A percentile compares a stretch with the other conserved stretches of the same genome.
Conservation (phyloP, 2,329 filamentous ascomycete genomes). For the Furcasterigmium sp. region DNA sequence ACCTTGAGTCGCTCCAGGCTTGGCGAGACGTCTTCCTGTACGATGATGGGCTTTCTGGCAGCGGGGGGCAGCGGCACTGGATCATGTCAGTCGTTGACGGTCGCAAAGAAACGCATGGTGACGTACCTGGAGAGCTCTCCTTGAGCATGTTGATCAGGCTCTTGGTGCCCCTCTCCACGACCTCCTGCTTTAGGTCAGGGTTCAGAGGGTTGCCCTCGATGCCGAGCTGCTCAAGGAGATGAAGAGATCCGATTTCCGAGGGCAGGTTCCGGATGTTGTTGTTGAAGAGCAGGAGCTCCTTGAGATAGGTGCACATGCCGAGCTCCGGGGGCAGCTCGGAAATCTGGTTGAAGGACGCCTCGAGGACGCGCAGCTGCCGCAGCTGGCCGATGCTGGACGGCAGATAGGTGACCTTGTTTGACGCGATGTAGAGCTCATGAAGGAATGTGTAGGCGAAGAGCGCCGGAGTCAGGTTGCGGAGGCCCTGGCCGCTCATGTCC, state of each 20-base stretch:
- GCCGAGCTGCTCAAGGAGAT: conserved; percentile 81
- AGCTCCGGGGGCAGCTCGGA: conserved; percentile 80
- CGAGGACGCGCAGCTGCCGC: conserved; percentile 74
- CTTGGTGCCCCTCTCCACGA: conserved; percentile 84
- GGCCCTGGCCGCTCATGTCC: conserved; percentile 92
- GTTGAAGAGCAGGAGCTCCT: conserved; percentile 81
- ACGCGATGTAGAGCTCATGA: conserved; percentile 86
- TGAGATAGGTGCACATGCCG: conserved; percentile 93
- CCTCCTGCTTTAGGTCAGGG: conserved; percentile 68
- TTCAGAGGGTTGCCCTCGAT: conserved; percentile 89
- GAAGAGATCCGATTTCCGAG: conserved; percentile 81
- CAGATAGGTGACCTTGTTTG: conserved; percentile 81
- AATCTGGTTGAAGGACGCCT: conserved; percentile 85
- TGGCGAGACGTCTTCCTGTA: conserved; percentile 60
- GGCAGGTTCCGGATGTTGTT: conserved; percentile 82
- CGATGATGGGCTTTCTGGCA: conserved; percentile 71
- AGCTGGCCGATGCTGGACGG: conserved; percentile 78
- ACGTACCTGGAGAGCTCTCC: conserved; percentile 77
- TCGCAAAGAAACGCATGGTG: too few species aligned
- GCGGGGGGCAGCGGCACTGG: conserved; percentile 68
- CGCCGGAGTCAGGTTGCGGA: conserved; percentile 72
- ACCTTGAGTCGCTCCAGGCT: conserved; percentile 71
- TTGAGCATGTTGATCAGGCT: conserved; percentile 77
- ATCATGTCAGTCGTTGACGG: too few species aligned
- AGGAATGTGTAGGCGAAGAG: conserved; percentile 88